Evolutionary conservation across 129 eudicot species (phyloP).

Genomic region (Chrysanthemum lavandulifolium): DNA sequence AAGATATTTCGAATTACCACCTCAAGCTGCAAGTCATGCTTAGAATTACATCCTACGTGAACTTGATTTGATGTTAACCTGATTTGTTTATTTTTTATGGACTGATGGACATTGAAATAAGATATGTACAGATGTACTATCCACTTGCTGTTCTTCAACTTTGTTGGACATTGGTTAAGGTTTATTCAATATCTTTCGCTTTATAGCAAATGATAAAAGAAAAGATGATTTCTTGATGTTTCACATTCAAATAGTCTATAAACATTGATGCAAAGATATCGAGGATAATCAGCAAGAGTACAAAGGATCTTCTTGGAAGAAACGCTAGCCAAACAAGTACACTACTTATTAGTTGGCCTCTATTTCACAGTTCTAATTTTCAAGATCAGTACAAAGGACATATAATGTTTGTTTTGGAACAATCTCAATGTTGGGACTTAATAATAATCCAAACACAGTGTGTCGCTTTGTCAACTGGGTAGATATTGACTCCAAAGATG

Average conservation of each 20-base stretch:
- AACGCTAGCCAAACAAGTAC: not conserved
- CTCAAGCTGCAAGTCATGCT: not conserved
- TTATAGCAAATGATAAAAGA: not conserved
- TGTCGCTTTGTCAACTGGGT: no score
- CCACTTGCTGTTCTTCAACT: not conserved
- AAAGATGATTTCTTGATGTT: not conserved
- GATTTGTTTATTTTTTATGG: not conserved
- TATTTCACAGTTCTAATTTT: not conserved
- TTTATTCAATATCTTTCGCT: not conserved
- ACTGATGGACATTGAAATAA: not conserved
- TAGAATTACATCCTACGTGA: not conserved
- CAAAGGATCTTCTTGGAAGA: not conserved
- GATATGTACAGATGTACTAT: not conserved
- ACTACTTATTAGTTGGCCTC: not conserved
- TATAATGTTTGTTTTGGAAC: not conserved
- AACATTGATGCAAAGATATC: not conserved
- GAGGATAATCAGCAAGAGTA: not conserved
- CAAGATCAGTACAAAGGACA: not conserved
- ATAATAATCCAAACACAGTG: no score
- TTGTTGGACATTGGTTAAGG: not conserved
- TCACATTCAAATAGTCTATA: not conserved
- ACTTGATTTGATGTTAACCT: not conserved
- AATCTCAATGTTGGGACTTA: not conserved
- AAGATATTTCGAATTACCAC: not conserved
- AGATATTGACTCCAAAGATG: no score